Evolutionary conservation across 1,139 yeast species (phyloP), one percentile per base, ranked within the genome.

Genomic region (Suhomyces kunorum): DNA sequence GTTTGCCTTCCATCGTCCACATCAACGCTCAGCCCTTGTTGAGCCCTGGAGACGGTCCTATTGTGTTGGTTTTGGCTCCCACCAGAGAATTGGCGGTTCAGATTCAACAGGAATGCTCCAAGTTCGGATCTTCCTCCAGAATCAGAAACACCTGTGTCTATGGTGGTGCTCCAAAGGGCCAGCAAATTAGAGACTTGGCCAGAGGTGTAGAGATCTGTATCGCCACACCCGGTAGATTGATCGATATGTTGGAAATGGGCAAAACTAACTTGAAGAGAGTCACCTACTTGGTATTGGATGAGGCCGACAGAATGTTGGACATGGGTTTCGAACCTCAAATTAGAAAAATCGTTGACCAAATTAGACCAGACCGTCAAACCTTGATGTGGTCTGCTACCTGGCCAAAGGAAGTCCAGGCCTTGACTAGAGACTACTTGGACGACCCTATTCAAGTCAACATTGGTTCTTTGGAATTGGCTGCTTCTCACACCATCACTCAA

Each of bases 371-470:
- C 66, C 86, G 96, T 73, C 98, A 92, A 76, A 92, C 98, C 46
- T 79, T 92, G 62, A 87, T 92, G 97, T 92, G 98, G 98, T 89
- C 98, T 51, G 98, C 98, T 54, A 92, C 98, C 42, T 92, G 98
- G 98, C 98, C 98, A 60, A 89, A 89, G 78, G 95, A 88, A 68
- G 98, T 92, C 49, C 95, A 90, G 76, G 76, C 81, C 54, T 78
- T 92, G 62, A 94, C 98, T 51, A 78, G 84, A 59, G 98, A 92
- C 67, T 92, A 88, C 69, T 77, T 90, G 65, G 71, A 80, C 48
- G 96, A 92, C 63, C 95, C 92, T 58, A 90, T 92, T 61, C 98
- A 92, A 74, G 98, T 92, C 53, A 90, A 87, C 56, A 74, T 92
- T 66, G 98, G 98, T 64, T 92, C 98, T 46, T 78, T 90, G 62